These are phyloP conservation scores for Blattamonas nauphoetae DNA, from an alignment of 78 protist species.

Conservation along the genomic window DNA sequence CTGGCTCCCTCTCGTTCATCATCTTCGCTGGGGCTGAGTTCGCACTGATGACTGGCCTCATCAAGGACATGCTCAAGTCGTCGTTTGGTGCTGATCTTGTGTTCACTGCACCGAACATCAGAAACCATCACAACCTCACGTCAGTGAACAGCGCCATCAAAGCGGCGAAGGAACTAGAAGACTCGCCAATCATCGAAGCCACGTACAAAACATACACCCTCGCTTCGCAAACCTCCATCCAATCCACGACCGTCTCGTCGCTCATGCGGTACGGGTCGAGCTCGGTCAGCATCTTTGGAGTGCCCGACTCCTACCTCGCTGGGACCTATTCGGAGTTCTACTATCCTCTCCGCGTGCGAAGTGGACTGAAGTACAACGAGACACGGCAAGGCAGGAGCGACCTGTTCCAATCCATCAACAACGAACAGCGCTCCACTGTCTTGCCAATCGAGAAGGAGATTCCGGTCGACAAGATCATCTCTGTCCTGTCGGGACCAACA, in stretches of 20 bases:
- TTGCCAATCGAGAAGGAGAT: not conserved
- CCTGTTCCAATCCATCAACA: not conserved
- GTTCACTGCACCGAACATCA: not conserved
- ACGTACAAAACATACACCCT: not conserved
- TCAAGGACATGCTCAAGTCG: conserved; percentile 24
- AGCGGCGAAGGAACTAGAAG: not conserved
- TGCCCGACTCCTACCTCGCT: not conserved
- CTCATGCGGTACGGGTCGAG: not conserved
- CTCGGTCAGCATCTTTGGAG: not conserved
- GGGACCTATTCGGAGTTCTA: not conserved
- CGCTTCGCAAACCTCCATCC: not conserved
- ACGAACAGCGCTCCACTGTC: not conserved
- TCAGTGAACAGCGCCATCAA: not conserved
- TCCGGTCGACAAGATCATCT: not conserved
- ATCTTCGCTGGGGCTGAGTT: conserved; percentile 74
- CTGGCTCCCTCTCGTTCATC: conserved; percentile 52
- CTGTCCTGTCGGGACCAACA: not conserved
- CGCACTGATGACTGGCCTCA: conserved; percentile 42
- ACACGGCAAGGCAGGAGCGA: not conserved
- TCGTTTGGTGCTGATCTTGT: conserved; percentile 62
- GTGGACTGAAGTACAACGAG: not conserved
- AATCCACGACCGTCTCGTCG: not conserved
- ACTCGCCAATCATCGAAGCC: not conserved
- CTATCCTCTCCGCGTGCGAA: too few species aligned
- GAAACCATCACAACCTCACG: conserved; percentile 5